A percentile compares a stretch with the other conserved stretches of the same genome.
Conservation (phyloP, 148 eudicot species). For the Mesembryanthemum crystallinum region DNA sequence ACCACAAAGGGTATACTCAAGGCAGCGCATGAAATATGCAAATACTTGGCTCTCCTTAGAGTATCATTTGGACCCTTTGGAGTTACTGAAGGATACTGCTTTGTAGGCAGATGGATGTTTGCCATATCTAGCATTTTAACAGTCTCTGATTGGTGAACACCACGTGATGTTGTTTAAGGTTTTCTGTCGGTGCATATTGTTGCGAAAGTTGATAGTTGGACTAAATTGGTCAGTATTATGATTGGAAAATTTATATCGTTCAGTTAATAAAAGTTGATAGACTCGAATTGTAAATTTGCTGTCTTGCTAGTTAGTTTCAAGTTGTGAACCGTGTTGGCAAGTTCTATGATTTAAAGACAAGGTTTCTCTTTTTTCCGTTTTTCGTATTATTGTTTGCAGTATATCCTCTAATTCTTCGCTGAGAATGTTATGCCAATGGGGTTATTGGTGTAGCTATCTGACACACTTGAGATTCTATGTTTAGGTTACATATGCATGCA, state of each 20-base stretch:
- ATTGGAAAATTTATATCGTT: background rate
- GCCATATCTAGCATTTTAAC: slow-evolving; percentile 21
- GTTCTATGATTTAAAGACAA: background rate
- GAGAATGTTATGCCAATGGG: background rate
- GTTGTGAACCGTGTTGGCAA: background rate
- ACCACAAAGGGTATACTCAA: slow-evolving; percentile 24
- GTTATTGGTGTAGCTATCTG: background rate
- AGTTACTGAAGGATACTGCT: slow-evolving; percentile 16
- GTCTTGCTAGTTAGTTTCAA: no score
- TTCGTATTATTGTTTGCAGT: background rate
- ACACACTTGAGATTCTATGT: background rate
- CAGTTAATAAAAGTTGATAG: background rate
- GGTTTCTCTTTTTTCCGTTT: background rate
- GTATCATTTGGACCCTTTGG: slow-evolving; percentile 17
- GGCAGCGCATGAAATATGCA: slow-evolving; percentile 16
- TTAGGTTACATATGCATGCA: no score
- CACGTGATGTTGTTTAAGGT: slow-evolving; percentile 33
- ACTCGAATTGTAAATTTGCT: no score
- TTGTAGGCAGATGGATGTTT: slow-evolving; percentile 19
- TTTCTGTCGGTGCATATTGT: slow-evolving; percentile 8
- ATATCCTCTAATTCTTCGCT: background rate
- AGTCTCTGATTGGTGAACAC: slow-evolving; percentile 28
- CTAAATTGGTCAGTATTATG: slow-evolving; percentile 13
- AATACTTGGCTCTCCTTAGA: slow-evolving; percentile 7
- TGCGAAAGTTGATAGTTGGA: slow-evolving; percentile 19